A percentile compares a stretch with the other conserved stretches of the same genome.
Conservation (phyloP, 345 rosid genomes). For the Heritiera littoralis region DNA sequence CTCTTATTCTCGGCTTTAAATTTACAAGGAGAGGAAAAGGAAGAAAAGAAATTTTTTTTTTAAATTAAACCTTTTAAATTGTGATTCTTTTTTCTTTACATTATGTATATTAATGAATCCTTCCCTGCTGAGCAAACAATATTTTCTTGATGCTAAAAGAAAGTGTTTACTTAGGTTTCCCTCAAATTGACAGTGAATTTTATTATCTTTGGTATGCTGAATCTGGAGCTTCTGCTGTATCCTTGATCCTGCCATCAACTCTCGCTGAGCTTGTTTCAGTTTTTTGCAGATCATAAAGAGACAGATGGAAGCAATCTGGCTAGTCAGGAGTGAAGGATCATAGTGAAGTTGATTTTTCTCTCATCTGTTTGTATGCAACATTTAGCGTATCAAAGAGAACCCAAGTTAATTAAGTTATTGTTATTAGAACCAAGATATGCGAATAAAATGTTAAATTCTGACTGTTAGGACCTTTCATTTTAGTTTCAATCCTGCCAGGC, state of each 20-base stretch:
- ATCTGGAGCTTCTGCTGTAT: neutral
- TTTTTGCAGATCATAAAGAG: slow-evolving; percentile 28
- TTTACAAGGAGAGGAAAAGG: neutral
- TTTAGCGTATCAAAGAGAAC: neutral
- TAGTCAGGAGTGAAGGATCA: neutral
- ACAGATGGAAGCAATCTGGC: neutral
- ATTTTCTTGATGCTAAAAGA: neutral
- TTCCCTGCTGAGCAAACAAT: neutral
- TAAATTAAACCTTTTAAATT: too few species aligned
- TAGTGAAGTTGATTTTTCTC: slow-evolving; percentile 12
- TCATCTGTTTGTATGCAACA: neutral
- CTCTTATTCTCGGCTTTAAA: neutral
- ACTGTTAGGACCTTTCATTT: neutral
- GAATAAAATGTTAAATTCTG: slow-evolving; percentile 2
- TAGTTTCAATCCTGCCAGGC: neutral
- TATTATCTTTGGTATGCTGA: neutral
- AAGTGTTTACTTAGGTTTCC: neutral
- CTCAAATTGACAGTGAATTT: neutral
- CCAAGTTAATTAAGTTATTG: neutral
- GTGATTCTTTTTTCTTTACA: too few species aligned
- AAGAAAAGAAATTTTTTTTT: neutral
- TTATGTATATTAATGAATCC: neutral
- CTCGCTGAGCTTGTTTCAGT: neutral
- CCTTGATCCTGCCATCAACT: neutral
- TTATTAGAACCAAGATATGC: neutral